phyloP scores from a whole-genome alignment of 345 rosid genomes.

The Salix caprea region DNA sequence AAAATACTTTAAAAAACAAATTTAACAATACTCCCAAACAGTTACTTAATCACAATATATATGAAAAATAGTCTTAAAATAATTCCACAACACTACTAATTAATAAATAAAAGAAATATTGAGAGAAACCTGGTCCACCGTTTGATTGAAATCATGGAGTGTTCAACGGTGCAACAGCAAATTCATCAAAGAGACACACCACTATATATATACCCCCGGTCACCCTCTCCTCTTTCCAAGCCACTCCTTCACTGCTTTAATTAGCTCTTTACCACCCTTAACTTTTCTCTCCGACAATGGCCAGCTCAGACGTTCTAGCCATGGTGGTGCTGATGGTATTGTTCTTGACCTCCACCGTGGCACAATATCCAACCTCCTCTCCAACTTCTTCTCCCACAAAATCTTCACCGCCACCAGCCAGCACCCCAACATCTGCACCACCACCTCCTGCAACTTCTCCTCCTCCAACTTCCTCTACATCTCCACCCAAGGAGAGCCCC shows the following conservation, averaged over 20 bases:
- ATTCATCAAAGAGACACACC: not conserved
- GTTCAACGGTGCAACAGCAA: not conserved
- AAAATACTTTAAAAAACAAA: too few species aligned
- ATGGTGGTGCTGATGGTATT: conserved; percentile 6
- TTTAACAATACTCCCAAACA: too few species aligned
- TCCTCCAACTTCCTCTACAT: not conserved
- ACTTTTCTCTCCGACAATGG: conserved; percentile 3
- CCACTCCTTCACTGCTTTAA: not conserved
- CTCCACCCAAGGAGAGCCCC: not conserved
- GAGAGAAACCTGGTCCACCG: not conserved
- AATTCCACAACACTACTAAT: too few species aligned
- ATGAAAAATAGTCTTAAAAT: too few species aligned
- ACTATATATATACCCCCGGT: not conserved
- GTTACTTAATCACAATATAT: too few species aligned
- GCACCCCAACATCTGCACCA: not conserved
- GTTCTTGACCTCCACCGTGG: conserved; percentile 6
- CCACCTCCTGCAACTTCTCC: conserved; percentile 1
- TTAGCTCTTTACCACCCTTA: not conserved
- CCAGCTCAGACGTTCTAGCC: not conserved
- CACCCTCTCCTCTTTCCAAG: not conserved
- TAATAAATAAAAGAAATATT: too few species aligned
- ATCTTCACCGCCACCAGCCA: not conserved
- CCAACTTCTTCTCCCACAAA: conserved; percentile 3
- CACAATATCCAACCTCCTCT: conserved; percentile 19
- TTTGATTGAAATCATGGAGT: not conserved